Conservation (phyloP, 83 land plant genomes). For the Larix sibirica region DNA sequence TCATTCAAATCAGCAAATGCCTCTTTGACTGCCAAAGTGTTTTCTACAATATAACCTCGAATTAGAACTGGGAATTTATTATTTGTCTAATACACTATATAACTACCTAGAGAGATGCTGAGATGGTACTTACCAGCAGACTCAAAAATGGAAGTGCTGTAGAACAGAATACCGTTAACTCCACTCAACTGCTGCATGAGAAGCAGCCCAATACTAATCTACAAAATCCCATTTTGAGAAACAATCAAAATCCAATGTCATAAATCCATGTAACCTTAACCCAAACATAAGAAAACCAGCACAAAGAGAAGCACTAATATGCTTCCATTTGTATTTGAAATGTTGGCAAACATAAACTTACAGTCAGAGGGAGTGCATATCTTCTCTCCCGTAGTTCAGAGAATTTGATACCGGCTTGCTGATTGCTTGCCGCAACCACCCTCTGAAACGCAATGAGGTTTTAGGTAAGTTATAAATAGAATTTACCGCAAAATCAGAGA, state of each 20-base stretch:
- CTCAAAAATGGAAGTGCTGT: slow-evolving; percentile 56
- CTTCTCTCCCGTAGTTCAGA: neutral
- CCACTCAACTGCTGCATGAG: slow-evolving; percentile 66
- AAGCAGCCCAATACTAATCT: slow-evolving; percentile 68
- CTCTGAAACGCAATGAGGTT: neutral
- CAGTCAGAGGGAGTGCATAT: slow-evolving; percentile 11
- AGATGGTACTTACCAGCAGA: slow-evolving; percentile 49
- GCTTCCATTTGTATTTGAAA: neutral
- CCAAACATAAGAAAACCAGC: neutral
- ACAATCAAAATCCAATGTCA: neutral
- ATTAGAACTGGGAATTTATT: neutral
- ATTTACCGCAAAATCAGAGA: no score
- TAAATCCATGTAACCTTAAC: neutral
- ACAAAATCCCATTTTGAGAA: slow-evolving; percentile 15
- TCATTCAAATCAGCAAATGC: neutral
- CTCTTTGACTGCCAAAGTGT: neutral
- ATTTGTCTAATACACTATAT: no score
- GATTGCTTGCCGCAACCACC: neutral
- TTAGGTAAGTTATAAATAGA: no score
- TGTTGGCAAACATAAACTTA: neutral
- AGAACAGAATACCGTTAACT: slow-evolving; percentile 66
- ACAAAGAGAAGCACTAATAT: neutral
- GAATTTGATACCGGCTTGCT: neutral
- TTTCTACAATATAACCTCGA: neutral
- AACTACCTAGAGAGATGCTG: neutral